Base-by-base conservation (phyloP, 2,329 filamentous ascomycete species). In the Aschersonia sp. region DNA sequence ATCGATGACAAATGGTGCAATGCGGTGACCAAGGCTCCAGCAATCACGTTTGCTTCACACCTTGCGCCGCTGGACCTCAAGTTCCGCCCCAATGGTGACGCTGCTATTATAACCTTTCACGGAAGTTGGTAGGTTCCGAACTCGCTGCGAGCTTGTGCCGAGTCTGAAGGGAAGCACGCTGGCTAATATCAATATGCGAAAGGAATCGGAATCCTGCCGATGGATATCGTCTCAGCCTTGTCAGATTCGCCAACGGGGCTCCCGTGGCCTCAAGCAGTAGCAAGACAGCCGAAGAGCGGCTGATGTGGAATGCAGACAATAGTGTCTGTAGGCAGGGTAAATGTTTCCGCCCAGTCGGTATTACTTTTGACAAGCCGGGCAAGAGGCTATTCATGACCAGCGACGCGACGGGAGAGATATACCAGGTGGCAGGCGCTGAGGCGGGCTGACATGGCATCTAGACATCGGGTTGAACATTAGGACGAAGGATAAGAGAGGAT, bases 51-150 rank as follows among this genome's bases (percentile, higher is more conserved):
- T 49, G 51, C 50, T 12, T 51, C 79, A 2, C 80, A 85, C 55
- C 78, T 72, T 59, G 80, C 81, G 1, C 82, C 81, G 0, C 64
- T 84, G 4, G 80, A 83, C 53, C 73, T 84, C 52, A 74, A 75
- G 50, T 84, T 84, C 63, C 73, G 74, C 51, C 59, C 65, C 2
- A 61, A 69, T 43, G 72, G 72, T 9, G 73, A 69, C 9, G 71
- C 69, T 4, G 78, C 77, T 2, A 82, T 73, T 62, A 65, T 85
- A 30, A 66, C 77, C 0, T 80, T 83, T 58, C 79, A 82, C 57
- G 80, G 80, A 9, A 79, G 73, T 59, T 83, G 79, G 60, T 60
- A 43, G 47, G 56, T 52, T 20, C 7, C 40, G 35, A 12, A 38
- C 35, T 38, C 7, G 35, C 35, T 38, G 7, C 35, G 35, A 3